Evolutionary conservation across 1,284 basidiomycete species (phyloP), one percentile per base, ranked within the genome.

Genomic region (Porogramme epimiltina): DNA sequence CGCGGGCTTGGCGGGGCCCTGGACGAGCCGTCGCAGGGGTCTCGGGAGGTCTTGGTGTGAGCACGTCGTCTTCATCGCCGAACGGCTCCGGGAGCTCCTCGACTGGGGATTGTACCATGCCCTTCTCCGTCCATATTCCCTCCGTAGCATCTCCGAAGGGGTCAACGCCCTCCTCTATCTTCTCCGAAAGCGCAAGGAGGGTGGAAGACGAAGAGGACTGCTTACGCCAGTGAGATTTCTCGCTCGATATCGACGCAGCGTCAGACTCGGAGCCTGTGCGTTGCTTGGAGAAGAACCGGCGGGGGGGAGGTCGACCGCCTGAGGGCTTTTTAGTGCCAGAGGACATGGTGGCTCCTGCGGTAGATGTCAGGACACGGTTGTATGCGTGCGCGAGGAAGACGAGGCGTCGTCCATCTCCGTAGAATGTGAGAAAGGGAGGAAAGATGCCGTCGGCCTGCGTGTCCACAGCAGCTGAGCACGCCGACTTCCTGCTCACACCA

Each of bases 241-340:
- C 61, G 22, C 54, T 47, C 6, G 57, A 43, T 15, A 51, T 38
- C 3, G 55, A 49, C 5, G 55, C 44, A 18, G 59, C 49, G 24
- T 62, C 64, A 2, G 59, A 56, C n/a, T 63, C 62, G 0, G 58
- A 60, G 41, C 52, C 54, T n/a, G 58, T 59, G 26, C 61, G 60
- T 22, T 61, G 55, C 34, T 60, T 66, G 4, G 73, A 73, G 54
- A 71, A 68, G 6, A 72, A 57, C 3, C 69, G 67, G 50, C 66
- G 60, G 13, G 68, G 70, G 42, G n/a, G n/a, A n/a, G n/a, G n/a
- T n/a, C 68, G 62, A 22, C 64, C 58, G 3, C 66, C 66, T 18
- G 64, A 59, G 16, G 71, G 68, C 39, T 66, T 68, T 60, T 70
- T 72, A 0, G 33, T 42, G 18, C 47, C 46, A 25, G 57, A 54